phyloP scores from a whole-genome alignment of 176 grass and related monocot genomes.

The Tillandsia fasciculata region DNA sequence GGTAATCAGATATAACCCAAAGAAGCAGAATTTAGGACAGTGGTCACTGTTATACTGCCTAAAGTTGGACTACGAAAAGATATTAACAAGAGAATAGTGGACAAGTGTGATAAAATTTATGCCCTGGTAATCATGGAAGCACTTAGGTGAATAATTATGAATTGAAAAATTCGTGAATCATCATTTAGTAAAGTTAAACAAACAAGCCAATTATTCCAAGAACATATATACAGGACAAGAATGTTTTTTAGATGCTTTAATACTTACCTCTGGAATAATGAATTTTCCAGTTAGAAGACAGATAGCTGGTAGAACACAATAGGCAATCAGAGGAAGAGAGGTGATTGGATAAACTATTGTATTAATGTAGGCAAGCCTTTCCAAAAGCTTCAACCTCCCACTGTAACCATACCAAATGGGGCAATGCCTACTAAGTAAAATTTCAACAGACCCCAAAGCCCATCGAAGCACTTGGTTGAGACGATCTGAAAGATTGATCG shows the following conservation, averaged over 20 bases:
- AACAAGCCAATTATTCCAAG: not conserved
- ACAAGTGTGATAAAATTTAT: no score
- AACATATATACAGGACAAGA: not conserved
- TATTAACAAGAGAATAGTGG: no score
- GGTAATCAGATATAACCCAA: no score
- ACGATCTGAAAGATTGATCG: conserved; percentile 16
- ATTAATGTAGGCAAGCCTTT: conserved; percentile 42
- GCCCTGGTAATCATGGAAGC: no score
- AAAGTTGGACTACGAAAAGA: no score
- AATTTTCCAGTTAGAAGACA: conserved; percentile 53
- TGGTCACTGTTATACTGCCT: no score
- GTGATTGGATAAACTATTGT: conserved; percentile 39
- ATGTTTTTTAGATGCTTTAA: not conserved
- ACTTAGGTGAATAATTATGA: no score
- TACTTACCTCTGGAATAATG: conserved; percentile 37
- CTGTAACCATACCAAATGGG: conserved; percentile 36
- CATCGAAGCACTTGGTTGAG: conserved; percentile 34
- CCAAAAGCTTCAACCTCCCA: conserved; percentile 32
- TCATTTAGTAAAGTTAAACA: no score
- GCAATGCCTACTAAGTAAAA: conserved; percentile 47
- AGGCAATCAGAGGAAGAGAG: conserved; percentile 46
- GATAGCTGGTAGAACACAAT: conserved; percentile 46
- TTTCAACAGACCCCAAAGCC: conserved; percentile 37
- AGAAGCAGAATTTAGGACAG: no score
- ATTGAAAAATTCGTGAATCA: no score